Evolutionary conservation across 257 asterid species (phyloP), one percentile per base, ranked within the genome.

Genomic region (Ajuga chamaepitys): DNA sequence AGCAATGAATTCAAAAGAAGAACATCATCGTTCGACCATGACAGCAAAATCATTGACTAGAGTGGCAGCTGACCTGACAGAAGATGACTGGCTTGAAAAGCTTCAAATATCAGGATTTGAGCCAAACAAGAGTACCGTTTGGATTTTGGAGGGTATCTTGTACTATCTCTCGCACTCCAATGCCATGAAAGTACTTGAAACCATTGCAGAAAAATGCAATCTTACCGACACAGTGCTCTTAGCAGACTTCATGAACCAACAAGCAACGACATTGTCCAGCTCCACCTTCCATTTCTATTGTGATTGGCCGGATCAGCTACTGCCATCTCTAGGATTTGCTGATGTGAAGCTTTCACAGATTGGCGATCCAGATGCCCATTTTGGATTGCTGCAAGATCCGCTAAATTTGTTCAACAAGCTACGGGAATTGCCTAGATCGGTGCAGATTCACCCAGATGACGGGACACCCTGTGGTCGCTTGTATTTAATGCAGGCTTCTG

Each of bases 221-320:
- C 56, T 66, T 5, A 78, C 95, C 46, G 81, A 74, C 44, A 92
- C 96, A 20, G 95, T 92, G 74, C 91, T 92, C 67, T 71, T 92
- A 52, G 97, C 96, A 7, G 97, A 92, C 78, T 92, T 92, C 82
- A 89, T 87, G 97, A 92, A 92, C 85, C 84, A 89, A 77, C 98
- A 92, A 74, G 95, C 98, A 62, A 89, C 98, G 18, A 58, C 85
- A 18, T 58, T 85, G 66, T 84, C 96, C 79, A 78, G 85, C 81
- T 84, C 97, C 68, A 75, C 83, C 68, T 92, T 79, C 77, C 91
- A 68, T 68, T 89, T 89, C 89, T 82, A 87, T 54, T 81, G 98
- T 48, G 98, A 92, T 68, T 92, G 96, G 95, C 98, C 98, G 5
- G 98, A 92, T 21, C 84, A 87, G 64, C 75, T 92, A 66, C 82